Evolutionary conservation across 495 filamentous ascomycete genomes (phyloP).

Genomic region (Elaphomyces granulatus): DNA sequence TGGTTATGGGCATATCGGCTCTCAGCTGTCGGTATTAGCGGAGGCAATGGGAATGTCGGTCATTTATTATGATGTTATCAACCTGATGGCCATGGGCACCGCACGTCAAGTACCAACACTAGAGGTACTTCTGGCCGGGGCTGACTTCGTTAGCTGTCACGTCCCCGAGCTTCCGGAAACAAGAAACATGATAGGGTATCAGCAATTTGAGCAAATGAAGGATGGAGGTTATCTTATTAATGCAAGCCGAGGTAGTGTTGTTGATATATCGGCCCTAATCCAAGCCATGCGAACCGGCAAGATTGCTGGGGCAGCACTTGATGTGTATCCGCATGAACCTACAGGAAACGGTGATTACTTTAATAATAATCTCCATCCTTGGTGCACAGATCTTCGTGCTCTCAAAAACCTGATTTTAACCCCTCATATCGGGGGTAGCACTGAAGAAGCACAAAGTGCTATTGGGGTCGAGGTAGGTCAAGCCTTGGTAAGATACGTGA

Average conservation of each 20-base stretch:
- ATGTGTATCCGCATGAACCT: slow-evolving; percentile 92
- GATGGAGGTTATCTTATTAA: slow-evolving; percentile 89
- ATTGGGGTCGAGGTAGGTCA: slow-evolving; percentile 90
- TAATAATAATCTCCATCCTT: slow-evolving; percentile 65
- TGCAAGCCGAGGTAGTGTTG: slow-evolving; percentile 80
- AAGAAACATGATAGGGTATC: slow-evolving; percentile 65
- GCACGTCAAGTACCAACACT: slow-evolving; percentile 69
- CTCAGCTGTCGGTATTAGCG: slow-evolving; percentile 87
- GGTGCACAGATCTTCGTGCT: slow-evolving; percentile 71
- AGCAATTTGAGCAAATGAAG: slow-evolving; percentile 81
- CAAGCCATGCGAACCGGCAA: slow-evolving; percentile 78
- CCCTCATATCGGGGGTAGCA: slow-evolving; percentile 93
- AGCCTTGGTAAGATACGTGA: slow-evolving; percentile 82
- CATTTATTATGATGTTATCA: slow-evolving; percentile 87
- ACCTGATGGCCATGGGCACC: slow-evolving; percentile 84
- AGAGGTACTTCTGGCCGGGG: slow-evolving; percentile 53
- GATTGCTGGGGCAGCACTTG: slow-evolving; percentile 84
- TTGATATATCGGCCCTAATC: slow-evolving; percentile 87
- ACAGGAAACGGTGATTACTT: slow-evolving; percentile 93
- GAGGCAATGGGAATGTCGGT: slow-evolving; percentile 97
- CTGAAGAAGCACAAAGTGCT: slow-evolving; percentile 92
- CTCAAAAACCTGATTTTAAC: slow-evolving; percentile 91
- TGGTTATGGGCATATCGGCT: slow-evolving; percentile 96
- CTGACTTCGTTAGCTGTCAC: slow-evolving; percentile 90
- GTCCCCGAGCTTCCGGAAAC: slow-evolving; percentile 91